phyloP scores from a whole-genome alignment of 179 eudicot genomes.

The Carnegiea gigantea region DNA sequence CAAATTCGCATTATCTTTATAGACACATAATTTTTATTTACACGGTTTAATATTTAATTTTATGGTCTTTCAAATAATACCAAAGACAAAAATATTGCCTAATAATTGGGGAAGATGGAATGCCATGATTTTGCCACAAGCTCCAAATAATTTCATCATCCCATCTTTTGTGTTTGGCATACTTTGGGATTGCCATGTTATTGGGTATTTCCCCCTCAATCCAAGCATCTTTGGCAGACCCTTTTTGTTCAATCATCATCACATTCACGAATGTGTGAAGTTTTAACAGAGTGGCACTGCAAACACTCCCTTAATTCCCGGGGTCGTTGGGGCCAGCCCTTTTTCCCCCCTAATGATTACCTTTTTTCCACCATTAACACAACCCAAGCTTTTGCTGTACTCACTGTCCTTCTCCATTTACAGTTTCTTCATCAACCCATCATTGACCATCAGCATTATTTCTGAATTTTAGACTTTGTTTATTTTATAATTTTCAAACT shows the following conservation, averaged over 20 bases:
- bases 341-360: not conserved
- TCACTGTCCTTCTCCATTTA: constrained; percentile 1
- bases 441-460: not conserved
- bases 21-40: not conserved
- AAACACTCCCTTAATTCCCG: constrained; percentile 17
- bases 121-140: not conserved
- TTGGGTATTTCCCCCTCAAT: not conserved
- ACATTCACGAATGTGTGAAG: too few species aligned
- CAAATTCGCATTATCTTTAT: too few species aligned
- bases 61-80: not conserved
- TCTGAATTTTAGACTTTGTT: not conserved
- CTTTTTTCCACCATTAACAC: constrained; percentile 20
- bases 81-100: not conserved
- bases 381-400: not conserved
- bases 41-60: not conserved
- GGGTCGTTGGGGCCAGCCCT: constrained; percentile 15
- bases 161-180: not conserved
- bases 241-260: not conserved
- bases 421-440: not conserved
- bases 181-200: constrained; percentile 3
- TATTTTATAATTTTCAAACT: too few species aligned
- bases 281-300: not conserved
- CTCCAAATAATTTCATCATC: not conserved
- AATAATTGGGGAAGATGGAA: not conserved
- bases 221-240: not conserved